phyloP scores from a whole-genome alignment of 495 filamentous ascomycete species.

The Melanomma pulvis-pyrius region DNA sequence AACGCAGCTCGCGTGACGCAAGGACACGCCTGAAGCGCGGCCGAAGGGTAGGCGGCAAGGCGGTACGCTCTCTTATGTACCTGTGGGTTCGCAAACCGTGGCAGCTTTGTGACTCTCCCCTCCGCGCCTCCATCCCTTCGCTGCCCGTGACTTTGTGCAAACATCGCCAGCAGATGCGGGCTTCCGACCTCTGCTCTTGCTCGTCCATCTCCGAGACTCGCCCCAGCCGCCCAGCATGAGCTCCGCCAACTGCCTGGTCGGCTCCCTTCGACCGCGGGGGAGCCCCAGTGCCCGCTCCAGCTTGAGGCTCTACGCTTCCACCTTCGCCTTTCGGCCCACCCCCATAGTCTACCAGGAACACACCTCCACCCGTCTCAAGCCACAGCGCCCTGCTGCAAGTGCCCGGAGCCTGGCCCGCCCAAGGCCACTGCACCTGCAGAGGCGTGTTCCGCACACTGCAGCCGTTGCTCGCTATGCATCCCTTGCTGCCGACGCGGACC shows the following conservation, averaged over 20 bases:
- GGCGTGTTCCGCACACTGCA: conserved; percentile 23
- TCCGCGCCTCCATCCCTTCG: background rate
- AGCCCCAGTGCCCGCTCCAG: conserved; percentile 9
- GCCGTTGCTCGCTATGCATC: conserved; percentile 32
- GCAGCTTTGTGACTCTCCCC: conserved; percentile 15
- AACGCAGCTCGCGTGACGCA: conserved; percentile 26
- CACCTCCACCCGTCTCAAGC: background rate
- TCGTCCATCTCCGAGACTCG: conserved; percentile 20
- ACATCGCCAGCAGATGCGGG: conserved; percentile 32
- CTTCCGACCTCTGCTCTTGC: conserved; percentile 10
- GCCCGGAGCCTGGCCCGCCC: conserved; percentile 18
- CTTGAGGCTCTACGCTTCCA: conserved; percentile 27
- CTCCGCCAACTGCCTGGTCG: conserved; percentile 26
- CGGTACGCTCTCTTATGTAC: conserved; percentile 28
- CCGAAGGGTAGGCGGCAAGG: no score
- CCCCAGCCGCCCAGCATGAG: conserved; percentile 23
- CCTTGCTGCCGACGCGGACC: conserved; percentile 33
- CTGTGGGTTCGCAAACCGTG: conserved; percentile 26
- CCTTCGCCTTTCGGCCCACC: conserved; percentile 17
- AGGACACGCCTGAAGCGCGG: conserved; percentile 13
- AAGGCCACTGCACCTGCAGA: conserved; percentile 28
- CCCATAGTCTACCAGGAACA: conserved; percentile 12
- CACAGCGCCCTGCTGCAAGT: conserved; percentile 13
- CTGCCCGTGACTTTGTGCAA: background rate
- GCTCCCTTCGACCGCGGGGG: conserved; percentile 24